Evolutionary conservation across 2,329 filamentous ascomycete genomes (phyloP), one percentile per base, ranked within the genome.

Genomic region (Amylocarpus encephaloides): DNA sequence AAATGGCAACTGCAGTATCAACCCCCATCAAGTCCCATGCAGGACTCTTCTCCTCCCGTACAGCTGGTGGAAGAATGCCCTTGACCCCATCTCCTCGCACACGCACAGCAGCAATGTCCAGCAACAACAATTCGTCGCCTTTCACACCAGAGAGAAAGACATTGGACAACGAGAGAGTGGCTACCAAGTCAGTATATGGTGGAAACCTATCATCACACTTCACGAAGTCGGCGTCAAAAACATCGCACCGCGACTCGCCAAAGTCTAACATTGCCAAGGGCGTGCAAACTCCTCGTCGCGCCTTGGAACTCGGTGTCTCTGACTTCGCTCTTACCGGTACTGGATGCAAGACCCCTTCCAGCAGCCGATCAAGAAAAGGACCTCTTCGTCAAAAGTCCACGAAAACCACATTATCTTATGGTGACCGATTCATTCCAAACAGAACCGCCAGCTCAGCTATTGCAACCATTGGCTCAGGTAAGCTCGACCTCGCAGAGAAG

Each of bases 391-490:
- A 77, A 67, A 79, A 82, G 74, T 59, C 76, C 53, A 59, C 70
- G 64, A 94, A 94, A 79, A 92, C 87, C 12, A 89, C 86, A 1
- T 69, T 91, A 51, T 84, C 81, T 69, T 93, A 92, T 62, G 78
- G 84, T 35, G 93, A 98, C 69, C 85, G 93, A 47, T 98, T 97
- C 75, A 97, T 98, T 60, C 92, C 93, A 60, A 96, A 95, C 75
- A 86, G 93, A 30, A 80, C 79, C 44, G 87, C 91, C 58, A 95
- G 91, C 74, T 93, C 94, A 46, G 91, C 86, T 49, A 86, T 95
- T 65, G 77, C 84, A 64, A 90, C 90, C 60, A 79, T 79, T 52
- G 88, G 89, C 54, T 85, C 88, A 48, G 83, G 83, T 56, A 97
- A 97, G 79, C 80, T 92, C 40, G 87, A 93, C 57, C 62, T 75